phyloP scores from a whole-genome alignment of 768 basidiomycete species.

The Hericium erinaceus region DNA sequence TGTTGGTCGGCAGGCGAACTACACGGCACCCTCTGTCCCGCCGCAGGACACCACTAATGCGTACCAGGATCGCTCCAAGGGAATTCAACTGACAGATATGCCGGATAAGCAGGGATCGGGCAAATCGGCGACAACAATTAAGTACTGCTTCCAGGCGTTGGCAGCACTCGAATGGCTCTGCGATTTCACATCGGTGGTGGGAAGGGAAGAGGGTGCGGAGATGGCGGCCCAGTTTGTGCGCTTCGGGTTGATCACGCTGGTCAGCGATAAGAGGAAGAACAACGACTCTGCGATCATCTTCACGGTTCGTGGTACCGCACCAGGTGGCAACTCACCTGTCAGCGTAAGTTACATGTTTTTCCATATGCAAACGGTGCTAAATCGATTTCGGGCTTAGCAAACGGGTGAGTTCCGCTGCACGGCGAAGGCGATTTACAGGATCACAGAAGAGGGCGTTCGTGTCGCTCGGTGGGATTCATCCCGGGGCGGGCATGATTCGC shows the following conservation, averaged over 20 bases:
- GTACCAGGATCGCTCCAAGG: constrained; percentile 74
- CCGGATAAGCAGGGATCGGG: constrained; percentile 52
- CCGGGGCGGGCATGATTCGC: constrained; percentile 42
- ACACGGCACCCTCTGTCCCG: constrained; percentile 38
- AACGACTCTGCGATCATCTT: constrained; percentile 91
- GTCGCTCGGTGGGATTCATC: constrained; percentile 72
- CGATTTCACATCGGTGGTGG: constrained; percentile 94
- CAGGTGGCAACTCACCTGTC: constrained; percentile 65
- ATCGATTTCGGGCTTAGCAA: constrained; percentile 40
- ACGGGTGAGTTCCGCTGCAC: constrained; percentile 96
- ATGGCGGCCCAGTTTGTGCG: constrained; percentile 97
- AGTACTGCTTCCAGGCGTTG: constrained; percentile 78
- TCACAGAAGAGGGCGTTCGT: constrained; percentile 86
- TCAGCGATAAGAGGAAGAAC: constrained; percentile 86
- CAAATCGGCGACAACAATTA: constrained; percentile 37
- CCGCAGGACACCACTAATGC: constrained; percentile 55
- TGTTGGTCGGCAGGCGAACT: constrained; percentile 80
- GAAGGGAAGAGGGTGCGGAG: constrained; percentile 93
- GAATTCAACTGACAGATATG: constrained; percentile 60
- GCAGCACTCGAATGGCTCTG: constrained; percentile 93
- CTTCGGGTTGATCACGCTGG: constrained; percentile 81
- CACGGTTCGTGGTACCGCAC: constrained; percentile 76
- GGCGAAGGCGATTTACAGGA: constrained; percentile 87
- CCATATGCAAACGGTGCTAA: constrained; percentile 6
- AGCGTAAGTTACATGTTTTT: constrained; percentile 39